A percentile compares a stretch with the other conserved stretches of the same genome.
Conservation (phyloP, 169 alveolate genomes). For the Miamiensis avidus region DNA sequence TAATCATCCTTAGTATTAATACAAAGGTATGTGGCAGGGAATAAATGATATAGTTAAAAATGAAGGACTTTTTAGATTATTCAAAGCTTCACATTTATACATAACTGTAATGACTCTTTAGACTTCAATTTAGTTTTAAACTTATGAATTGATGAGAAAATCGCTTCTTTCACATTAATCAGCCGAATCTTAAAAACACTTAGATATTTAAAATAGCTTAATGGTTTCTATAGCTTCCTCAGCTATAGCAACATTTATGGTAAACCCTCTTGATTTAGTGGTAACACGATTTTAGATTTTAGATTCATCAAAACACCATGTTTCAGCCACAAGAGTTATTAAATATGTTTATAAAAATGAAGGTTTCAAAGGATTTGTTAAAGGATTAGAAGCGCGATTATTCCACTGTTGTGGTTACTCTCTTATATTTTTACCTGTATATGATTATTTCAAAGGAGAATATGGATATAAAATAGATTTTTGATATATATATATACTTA, state of each 20-base stretch:
- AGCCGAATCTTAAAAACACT: conserved; percentile 5
- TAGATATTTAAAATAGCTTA: conserved; percentile 20
- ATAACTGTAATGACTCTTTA: conserved; percentile 20
- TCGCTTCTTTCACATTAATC: background rate
- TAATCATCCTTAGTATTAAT: conserved; percentile 30
- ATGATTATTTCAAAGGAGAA: conserved; percentile 37
- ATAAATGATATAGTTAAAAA: conserved; percentile 21
- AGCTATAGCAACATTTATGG: conserved; percentile 26
- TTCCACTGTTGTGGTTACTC: conserved; percentile 18
- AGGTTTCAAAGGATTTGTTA: conserved; percentile 37
- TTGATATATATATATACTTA: no score
- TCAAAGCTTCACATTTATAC: conserved; percentile 35
- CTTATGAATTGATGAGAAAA: conserved; percentile 36
- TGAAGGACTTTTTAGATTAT: conserved; percentile 44
- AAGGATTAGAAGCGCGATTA: conserved; percentile 34
- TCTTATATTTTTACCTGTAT: conserved; percentile 32
- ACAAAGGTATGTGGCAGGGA: conserved; percentile 27
- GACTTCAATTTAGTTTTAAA: conserved; percentile 35
- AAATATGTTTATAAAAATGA: conserved; percentile 20
- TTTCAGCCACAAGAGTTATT: conserved; percentile 9
- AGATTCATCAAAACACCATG: conserved; percentile 18
- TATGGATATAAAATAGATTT: conserved; percentile 16
- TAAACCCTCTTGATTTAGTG: conserved; percentile 43
- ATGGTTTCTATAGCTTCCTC: conserved; percentile 22
- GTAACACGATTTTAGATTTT: conserved; percentile 39